These are phyloP conservation scores for Cyclotella baltica DNA, from an alignment of 108 stramenopile species.

Conservation along the genomic window DNA sequence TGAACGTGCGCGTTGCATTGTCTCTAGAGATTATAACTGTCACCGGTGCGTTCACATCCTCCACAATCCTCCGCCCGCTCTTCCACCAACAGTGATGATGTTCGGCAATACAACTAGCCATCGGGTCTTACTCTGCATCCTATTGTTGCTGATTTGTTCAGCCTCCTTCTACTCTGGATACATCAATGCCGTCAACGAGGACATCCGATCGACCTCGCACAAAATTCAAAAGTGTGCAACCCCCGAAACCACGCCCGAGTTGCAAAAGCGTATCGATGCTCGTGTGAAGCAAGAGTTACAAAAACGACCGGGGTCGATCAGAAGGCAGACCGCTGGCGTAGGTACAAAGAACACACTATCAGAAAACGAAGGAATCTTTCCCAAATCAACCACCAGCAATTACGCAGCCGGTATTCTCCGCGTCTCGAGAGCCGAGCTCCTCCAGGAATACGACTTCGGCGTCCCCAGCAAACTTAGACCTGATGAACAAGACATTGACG, in stretches of 20 bases:
- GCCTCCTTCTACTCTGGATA: slow-evolving; percentile 29
- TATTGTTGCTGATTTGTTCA: slow-evolving; percentile 17
- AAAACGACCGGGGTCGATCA: background rate
- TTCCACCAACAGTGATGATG: too few relatives aligned
- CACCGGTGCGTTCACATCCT: too few relatives aligned
- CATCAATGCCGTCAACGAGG: slow-evolving; percentile 12
- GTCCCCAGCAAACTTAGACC: slow-evolving; percentile 28
- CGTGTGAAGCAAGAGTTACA: background rate
- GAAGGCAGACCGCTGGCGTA: background rate
- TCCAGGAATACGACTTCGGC: slow-evolving; percentile 31
- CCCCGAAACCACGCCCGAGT: background rate
- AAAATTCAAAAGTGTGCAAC: background rate
- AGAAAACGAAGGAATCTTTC: slow-evolving; percentile 17
- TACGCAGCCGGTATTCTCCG: slow-evolving; percentile 25
- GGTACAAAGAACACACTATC: background rate
- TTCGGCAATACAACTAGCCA: too few relatives aligned
- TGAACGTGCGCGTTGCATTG: too few relatives aligned
- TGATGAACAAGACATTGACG: slow-evolving; percentile 16
- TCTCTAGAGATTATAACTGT: too few relatives aligned
- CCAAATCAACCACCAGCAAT: slow-evolving; percentile 15
- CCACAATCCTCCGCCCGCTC: too few relatives aligned
- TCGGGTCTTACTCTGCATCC: too few relatives aligned
- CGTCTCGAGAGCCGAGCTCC: slow-evolving; percentile 37
- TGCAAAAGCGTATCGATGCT: background rate
- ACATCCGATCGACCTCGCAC: background rate